Evolutionary conservation across 2,329 filamentous ascomycete species (phyloP), one percentile per base, ranked within the genome.

Genomic region (Elsinoe arachidis): DNA sequence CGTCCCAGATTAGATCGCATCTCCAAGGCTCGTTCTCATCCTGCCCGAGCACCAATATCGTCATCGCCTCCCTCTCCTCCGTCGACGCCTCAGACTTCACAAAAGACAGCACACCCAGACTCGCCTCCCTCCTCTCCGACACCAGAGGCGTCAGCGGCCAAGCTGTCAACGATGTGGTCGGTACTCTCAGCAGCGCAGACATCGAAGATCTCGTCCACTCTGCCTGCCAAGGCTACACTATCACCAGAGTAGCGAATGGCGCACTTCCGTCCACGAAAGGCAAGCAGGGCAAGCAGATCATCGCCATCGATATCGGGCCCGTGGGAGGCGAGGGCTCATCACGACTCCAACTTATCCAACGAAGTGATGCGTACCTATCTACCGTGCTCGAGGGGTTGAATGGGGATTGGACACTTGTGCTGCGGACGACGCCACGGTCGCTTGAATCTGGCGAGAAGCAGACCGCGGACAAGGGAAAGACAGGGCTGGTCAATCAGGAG

Each of bases 371-470:
- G 35, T 33, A 33, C 19, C 55, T 81, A 12, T 69, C 69, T 51
- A 68, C 69, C 11, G 41, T 46, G 14, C 41, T 46, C 19, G 17
- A 46, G 17, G 41, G 41, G 10, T 12, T 46, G 19, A 23, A 46
- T 14, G 41, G 41, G 2, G 9, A 19, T 3, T 46, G 41, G 41
- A 46, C 41, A 26, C 9, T 46, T 3, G 10, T 46, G 21, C 21
- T 46, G 10, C 41, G 41, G 19, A 46, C 41, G 14, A 46, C 41
- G 41, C 41, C 15, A 70, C 71, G 96, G 96, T 73, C 58, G 10
- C 41, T 14, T 12, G n/a, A 30, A 17, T 2, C 14, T 9, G 14
- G 30, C 2, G 46, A 41, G 30, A 7, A 4, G 46, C 15, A 39
- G 51, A 21, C 3, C 3, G 10, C 23, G 9, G 38, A 35, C 41